Evolutionary conservation across 768 basidiomycete genomes (phyloP).

Genomic region (Postia placenta): DNA sequence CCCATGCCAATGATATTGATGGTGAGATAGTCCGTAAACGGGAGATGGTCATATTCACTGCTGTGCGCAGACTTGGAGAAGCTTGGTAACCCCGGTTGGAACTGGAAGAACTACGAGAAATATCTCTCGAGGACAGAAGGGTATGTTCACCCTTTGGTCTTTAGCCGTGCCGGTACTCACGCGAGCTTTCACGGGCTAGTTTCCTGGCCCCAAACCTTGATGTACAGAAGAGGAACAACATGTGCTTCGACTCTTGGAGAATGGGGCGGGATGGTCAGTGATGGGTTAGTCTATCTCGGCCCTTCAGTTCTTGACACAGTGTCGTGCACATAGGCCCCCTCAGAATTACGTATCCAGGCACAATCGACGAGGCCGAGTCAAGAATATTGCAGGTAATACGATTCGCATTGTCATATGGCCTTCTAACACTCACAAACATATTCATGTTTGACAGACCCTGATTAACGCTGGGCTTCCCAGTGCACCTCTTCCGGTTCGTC

Average conservation of each 20-base stretch:
- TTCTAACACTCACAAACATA: not conserved
- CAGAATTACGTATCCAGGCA: slow-evolving; percentile 11
- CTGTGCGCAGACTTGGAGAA: slow-evolving; percentile 22
- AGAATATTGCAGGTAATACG: slow-evolving; percentile 12
- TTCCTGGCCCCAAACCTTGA: slow-evolving; percentile 13
- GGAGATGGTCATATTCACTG: not conserved
- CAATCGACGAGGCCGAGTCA: slow-evolving; percentile 10
- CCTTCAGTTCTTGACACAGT: not conserved
- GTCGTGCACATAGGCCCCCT: slow-evolving; percentile 17
- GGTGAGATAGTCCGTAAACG: slow-evolving; percentile 8
- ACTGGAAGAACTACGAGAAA: slow-evolving; percentile 18
- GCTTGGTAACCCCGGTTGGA: slow-evolving; percentile 24
- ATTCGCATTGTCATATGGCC: not conserved
- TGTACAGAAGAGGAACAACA: not conserved
- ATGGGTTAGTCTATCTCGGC: not conserved
- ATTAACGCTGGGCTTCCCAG: slow-evolving; percentile 11
- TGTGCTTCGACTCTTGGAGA: slow-evolving; percentile 13
- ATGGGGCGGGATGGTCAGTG: slow-evolving; percentile 14
- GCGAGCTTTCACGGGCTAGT: not conserved
- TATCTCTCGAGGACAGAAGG: slow-evolving; percentile 18
- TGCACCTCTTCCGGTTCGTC: slow-evolving; percentile 12
- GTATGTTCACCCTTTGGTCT: slow-evolving; percentile 1
- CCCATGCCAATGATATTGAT: slow-evolving; percentile 18
- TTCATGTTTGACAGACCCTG: slow-evolving; percentile 7
- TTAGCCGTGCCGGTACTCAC: not conserved